These are phyloP conservation scores for Myrmaecium sp. DNA, from an alignment of 2,329 filamentous ascomycete species.

Conservation along the genomic window DNA sequence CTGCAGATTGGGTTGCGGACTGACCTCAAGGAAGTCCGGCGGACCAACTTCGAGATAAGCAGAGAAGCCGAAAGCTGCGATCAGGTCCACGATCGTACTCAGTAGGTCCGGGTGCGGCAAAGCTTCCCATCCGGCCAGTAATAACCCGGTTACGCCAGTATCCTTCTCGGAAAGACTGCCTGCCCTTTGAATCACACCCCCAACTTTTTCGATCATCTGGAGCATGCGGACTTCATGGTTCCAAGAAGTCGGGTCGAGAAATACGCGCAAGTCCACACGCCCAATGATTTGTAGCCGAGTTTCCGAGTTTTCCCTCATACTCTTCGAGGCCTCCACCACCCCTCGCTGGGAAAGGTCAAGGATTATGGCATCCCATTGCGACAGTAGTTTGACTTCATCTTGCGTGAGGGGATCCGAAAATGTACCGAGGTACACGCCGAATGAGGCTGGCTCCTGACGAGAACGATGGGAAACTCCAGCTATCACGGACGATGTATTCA, in stretches of 20 bases:
- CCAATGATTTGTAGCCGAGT: slow-evolving; percentile 16
- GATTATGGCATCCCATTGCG: slow-evolving; percentile 17
- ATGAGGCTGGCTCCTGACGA: slow-evolving; percentile 17
- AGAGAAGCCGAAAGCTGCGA: slow-evolving; percentile 15
- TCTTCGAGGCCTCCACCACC: slow-evolving; percentile 14
- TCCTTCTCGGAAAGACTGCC: slow-evolving; percentile 1
- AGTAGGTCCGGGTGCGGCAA: slow-evolving; percentile 13
- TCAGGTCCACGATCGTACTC: slow-evolving; percentile 14
- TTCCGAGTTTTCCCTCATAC: slow-evolving; percentile 10
- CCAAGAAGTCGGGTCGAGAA: slow-evolving; percentile 9
- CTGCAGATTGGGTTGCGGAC: slow-evolving; percentile 11
- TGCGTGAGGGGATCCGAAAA: slow-evolving; percentile 12
- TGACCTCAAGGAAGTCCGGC: slow-evolving; percentile 15
- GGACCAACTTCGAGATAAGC: slow-evolving; percentile 17
- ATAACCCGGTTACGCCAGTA: slow-evolving; percentile 15
- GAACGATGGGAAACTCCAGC: slow-evolving; percentile 8
- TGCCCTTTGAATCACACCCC: slow-evolving; percentile 1
- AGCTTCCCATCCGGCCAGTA: slow-evolving; percentile 17
- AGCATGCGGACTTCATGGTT: slow-evolving; percentile 13
- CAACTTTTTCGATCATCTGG: slow-evolving; percentile 4
- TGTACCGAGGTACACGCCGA: slow-evolving; percentile 18
- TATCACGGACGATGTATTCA: slow-evolving; percentile 8
- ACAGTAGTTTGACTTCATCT: slow-evolving; percentile 12
- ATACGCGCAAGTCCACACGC: slow-evolving; percentile 12
- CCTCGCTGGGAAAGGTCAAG: slow-evolving; percentile 15